Conservation (phyloP, 83 land plant species). For the Thuja plicata region DNA sequence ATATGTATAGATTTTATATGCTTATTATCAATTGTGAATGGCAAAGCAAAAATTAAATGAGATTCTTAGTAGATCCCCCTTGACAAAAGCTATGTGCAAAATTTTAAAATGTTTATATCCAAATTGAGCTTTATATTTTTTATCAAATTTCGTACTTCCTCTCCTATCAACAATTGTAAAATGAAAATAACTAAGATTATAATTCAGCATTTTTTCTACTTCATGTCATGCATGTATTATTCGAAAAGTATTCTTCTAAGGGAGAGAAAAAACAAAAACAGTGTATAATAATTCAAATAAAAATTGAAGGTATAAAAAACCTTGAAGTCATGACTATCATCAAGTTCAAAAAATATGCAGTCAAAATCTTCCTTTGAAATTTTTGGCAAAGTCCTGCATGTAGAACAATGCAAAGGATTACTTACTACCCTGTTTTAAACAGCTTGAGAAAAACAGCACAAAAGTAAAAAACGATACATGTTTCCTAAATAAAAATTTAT, state of each 20-base stretch:
- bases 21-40: not conserved
- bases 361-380: constrained; percentile 81
- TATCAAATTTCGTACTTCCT: not conserved
- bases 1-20: not conserved
- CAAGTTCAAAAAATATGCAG: constrained; percentile 70
- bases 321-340: constrained; percentile 85
- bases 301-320: constrained; percentile 22
- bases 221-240: not conserved
- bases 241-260: not conserved
- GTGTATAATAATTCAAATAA: not conserved
- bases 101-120: not conserved
- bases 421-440: not conserved
- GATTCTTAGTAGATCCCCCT: not conserved
- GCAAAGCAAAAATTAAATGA: not conserved
- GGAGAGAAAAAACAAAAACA: not conserved
- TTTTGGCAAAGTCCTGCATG: constrained; percentile 71
- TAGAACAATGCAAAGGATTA: not conserved
- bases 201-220: not conserved
- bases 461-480: not conserved
- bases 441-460: not conserved
- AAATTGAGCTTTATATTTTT: not conserved
- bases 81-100: not conserved
- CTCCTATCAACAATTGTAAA: not conserved
- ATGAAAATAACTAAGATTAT: not conserved
- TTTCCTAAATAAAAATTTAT: not conserved